Base-by-base conservation (phyloP, 192 early-diverging fungal species). In the Coemansia sp. region DNA sequence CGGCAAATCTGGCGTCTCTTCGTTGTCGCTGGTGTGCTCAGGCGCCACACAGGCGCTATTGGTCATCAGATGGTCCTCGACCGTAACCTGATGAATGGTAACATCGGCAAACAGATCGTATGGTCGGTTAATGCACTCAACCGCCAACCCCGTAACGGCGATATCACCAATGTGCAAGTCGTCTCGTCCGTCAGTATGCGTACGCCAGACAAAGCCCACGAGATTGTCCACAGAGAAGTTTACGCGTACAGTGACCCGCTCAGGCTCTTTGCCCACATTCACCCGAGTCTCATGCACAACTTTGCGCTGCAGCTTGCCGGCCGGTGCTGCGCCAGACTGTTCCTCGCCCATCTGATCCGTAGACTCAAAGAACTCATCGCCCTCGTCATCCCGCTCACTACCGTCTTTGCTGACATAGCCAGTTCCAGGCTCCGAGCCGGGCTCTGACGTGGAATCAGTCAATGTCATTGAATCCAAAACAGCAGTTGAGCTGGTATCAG, bases 21-120 rank as follows among this genome's bases (percentile, higher is more conserved):
- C 47, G 15, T 20, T 25, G 37, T 22, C 22, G 34, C 50, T 57
- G 28, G 23, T 65, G 52, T 57, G 64, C 17, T 25, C 37, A 6
- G 22, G 22, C 53, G 14, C 62, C 11, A 20, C 17, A 40, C 42
- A 50, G 34, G 3, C 17, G 11, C 23, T 20, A 5, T 19, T 28
- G 23, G 57, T 34, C 49, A 77, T 60, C 9, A 82, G 50, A 11
- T 74, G 72, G 82, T 97, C 93, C 20, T 90, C 88, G 8, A 95
- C 84, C 51, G 85, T 84, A 20, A 96, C 79, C n/a, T 91, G 86
- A 31, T 89, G 85, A 14, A 98, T 88, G 0, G 84, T 82, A 25
- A 95, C 86, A 19, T 86, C 78, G 2, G 93, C 89, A 15, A 84
- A 81, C 62, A 84, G 38, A 37, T 79, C 77, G 48, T 86, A 85